phyloP scores from a whole-genome alignment of 2,329 filamentous ascomycete genomes.

The Laburnicola sp. region DNA sequence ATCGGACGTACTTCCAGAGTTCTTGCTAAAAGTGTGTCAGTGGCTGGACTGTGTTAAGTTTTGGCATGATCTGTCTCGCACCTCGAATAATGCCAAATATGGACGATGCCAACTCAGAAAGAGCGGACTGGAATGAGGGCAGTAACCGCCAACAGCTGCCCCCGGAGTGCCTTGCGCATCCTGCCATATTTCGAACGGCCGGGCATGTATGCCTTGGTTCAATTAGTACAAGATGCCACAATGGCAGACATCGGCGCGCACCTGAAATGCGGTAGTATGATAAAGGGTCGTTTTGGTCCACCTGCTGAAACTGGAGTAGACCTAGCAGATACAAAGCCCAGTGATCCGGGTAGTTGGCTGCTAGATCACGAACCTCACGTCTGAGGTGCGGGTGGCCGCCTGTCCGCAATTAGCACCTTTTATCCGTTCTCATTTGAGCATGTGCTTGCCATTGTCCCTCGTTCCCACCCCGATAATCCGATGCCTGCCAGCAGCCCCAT shows the following conservation, averaged over 20 bases:
- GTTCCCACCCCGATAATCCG: constrained; percentile 25
- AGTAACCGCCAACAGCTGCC: constrained; percentile 61
- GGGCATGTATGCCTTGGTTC: constrained; percentile 39
- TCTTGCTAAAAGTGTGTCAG: constrained; percentile 28
- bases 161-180: constrained; percentile 31
- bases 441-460: constrained; percentile 22
- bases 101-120: constrained; percentile 87
- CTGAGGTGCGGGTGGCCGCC: constrained; percentile 49
- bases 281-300: constrained; percentile 63
- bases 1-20: constrained; percentile 27
- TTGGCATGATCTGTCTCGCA: constrained; percentile 26
- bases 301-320: constrained; percentile 69
- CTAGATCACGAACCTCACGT: constrained; percentile 68
- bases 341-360: constrained; percentile 60
- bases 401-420: constrained; percentile 15
- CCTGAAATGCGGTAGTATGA: constrained; percentile 81
- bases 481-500: constrained; percentile 10
- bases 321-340: constrained; percentile 79
- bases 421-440: not conserved
- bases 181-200: constrained; percentile 42
- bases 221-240: not conserved
- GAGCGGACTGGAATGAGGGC: constrained; percentile 73
- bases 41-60: not conserved
- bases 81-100: constrained; percentile 68
- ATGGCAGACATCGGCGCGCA: constrained; percentile 38